A percentile compares a stretch with the other conserved stretches of the same genome.
These are phyloP conservation scores for Pseudomassariella vexata DNA, from an alignment of 2,329 filamentous ascomycete species.

Conservation along the genomic window DNA sequence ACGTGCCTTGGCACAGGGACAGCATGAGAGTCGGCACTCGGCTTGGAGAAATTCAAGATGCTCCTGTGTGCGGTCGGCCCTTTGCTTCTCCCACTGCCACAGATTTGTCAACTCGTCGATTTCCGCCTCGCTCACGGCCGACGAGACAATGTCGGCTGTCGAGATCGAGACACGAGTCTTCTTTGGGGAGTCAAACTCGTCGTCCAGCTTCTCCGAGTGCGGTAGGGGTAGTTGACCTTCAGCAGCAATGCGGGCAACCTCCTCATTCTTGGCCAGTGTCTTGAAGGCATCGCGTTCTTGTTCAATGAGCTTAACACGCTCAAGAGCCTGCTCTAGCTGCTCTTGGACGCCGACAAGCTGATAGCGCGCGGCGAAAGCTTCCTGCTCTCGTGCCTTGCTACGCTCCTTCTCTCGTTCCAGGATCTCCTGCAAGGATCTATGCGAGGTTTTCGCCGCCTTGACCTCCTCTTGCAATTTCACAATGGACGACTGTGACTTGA, in stretches of 20 bases:
- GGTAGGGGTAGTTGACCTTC: slow-evolving; percentile 66
- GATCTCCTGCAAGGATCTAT: slow-evolving; percentile 51
- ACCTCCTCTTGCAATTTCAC: slow-evolving; percentile 71
- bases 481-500: slow-evolving; percentile 64
- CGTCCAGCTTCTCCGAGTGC: slow-evolving; percentile 39
- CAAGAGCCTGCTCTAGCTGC: slow-evolving; percentile 58
- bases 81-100: slow-evolving; percentile 53
- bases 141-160: slow-evolving; percentile 46
- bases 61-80: slow-evolving; percentile 64
- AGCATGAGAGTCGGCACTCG: slow-evolving; percentile 65
- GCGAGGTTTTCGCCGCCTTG: slow-evolving; percentile 51
- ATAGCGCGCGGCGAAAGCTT: slow-evolving; percentile 63
- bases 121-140: slow-evolving; percentile 50
- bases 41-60: slow-evolving; percentile 71
- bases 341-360: slow-evolving; percentile 60
- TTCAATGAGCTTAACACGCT: slow-evolving; percentile 60
- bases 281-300: slow-evolving; percentile 72
- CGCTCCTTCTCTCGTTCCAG: slow-evolving; percentile 60
- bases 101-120: slow-evolving; percentile 49
- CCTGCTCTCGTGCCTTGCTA: slow-evolving; percentile 57
- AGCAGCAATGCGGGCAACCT: slow-evolving; percentile 65
- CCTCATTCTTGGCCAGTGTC: slow-evolving; percentile 66
- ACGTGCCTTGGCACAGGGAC: slow-evolving; percentile 48
- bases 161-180: slow-evolving; percentile 45
- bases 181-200: slow-evolving; percentile 58